Conservation (phyloP, 192 early-diverging fungal species). For the Coemansia sp. region DNA sequence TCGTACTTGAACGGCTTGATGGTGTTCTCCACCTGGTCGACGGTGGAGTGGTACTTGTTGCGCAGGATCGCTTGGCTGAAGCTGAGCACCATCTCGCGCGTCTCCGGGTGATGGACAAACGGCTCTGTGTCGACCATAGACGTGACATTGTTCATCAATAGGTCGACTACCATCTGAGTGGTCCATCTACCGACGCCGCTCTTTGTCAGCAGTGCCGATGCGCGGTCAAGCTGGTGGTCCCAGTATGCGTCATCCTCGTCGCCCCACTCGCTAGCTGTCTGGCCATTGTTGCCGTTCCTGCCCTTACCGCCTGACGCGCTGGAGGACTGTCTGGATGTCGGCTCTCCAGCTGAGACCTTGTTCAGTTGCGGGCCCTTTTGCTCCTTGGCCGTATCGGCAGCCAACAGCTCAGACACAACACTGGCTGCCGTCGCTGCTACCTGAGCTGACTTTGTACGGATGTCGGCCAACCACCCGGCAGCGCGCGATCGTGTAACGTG, state of each 20-base stretch:
- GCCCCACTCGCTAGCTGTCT: slow-evolving; percentile 30
- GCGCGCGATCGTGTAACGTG: slow-evolving; percentile 52
- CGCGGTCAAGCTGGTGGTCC: slow-evolving; percentile 79
- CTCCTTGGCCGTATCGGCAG: slow-evolving; percentile 44
- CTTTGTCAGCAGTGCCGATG: slow-evolving; percentile 88
- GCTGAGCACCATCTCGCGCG: slow-evolving; percentile 73
- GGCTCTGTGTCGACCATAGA: slow-evolving; percentile 77
- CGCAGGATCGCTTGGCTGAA: slow-evolving; percentile 86
- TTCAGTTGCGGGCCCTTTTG: slow-evolving; percentile 36
- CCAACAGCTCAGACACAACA: slow-evolving; percentile 43
- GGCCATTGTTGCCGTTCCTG: not conserved
- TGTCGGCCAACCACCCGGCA: slow-evolving; percentile 47
- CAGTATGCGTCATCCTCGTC: slow-evolving; percentile 65
- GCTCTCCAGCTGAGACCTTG: slow-evolving; percentile 3
- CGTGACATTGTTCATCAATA: slow-evolving; percentile 81
- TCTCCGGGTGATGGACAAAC: slow-evolving; percentile 82
- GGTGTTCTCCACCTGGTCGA: slow-evolving; percentile 98
- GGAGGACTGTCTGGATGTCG: not conserved
- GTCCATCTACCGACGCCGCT: slow-evolving; percentile 89
- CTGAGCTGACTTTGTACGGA: slow-evolving; percentile 24
- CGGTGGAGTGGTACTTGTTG: slow-evolving; percentile 81
- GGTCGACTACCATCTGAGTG: slow-evolving; percentile 91
- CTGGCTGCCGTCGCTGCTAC: slow-evolving; percentile 24
- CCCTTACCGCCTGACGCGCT: not conserved
- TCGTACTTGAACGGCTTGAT: slow-evolving; percentile 99